Percentiles rank a stretch among this genome's conserved stretches.
Conservation (phyloP, 2,329 filamentous ascomycete genomes). For the Cadophora sp. region DNA sequence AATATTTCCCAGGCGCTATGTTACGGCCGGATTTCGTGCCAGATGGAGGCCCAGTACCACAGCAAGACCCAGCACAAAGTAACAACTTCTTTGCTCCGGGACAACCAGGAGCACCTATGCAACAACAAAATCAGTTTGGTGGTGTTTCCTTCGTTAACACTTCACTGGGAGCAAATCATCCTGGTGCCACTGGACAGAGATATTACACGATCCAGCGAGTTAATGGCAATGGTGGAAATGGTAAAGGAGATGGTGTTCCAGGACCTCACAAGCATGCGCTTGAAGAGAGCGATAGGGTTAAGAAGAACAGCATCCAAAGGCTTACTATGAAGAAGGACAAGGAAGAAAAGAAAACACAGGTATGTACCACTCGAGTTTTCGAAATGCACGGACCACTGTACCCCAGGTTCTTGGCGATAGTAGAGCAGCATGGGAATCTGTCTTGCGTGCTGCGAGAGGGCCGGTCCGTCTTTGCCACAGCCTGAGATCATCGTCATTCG, state of each 20-base stretch:
- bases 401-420: conserved; percentile 16
- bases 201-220: conserved; percentile 80
- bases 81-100: conserved; percentile 43
- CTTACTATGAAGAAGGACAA: conserved; percentile 69
- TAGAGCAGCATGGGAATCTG: conserved; percentile 18
- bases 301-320: conserved; percentile 79
- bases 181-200: conserved; percentile 56
- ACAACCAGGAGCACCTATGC: conserved; percentile 34
- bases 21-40: conserved; percentile 42
- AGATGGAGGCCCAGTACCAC: conserved; percentile 37
- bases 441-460: conserved; percentile 10
- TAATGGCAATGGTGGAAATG: conserved; percentile 77
- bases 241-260: conserved; percentile 71
- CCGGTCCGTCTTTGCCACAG: background rate
- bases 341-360: conserved; percentile 65
- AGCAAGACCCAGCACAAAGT: conserved; percentile 33
- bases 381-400: conserved; percentile 17
- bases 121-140: conserved; percentile 45
- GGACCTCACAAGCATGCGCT: conserved; percentile 79
- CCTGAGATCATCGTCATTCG: background rate
- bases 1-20: conserved; percentile 68
- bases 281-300: conserved; percentile 77
- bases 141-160: conserved; percentile 51
- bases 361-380: conserved; percentile 46
- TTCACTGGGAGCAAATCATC: conserved; percentile 50